Evolutionary conservation across 1,284 basidiomycete genomes (phyloP), one percentile per base, ranked within the genome.

Genomic region (Flammula alnicola): DNA sequence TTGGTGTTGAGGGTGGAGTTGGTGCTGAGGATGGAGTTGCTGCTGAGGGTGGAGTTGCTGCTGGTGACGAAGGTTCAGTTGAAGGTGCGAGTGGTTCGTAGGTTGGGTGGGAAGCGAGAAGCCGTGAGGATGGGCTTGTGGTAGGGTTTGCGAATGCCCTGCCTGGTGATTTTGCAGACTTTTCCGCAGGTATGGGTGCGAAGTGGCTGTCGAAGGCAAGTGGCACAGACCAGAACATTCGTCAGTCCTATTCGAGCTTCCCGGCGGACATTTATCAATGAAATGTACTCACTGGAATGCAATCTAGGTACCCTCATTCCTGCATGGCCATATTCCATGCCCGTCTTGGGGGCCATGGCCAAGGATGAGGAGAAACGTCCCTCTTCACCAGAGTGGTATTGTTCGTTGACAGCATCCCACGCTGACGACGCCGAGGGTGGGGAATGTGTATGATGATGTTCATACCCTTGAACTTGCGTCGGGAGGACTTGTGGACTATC

Each of bases 141-240:
- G 40, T 27, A 42, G 38, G 14, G 30, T 39, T 17, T 53, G 52
- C 25, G 45, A 36, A 46, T 52, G 44, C 3, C 27, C 14, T 30
- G 47, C 19, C 17, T 47, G 55, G 20, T 52, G 44, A 33, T 51
- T 42, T 26, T 52, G 49, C 30, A 47, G 32, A 47, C 50, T 53
- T 49, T 60, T 64, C 29, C 57, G 57, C 17, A 59, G 54, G 49
- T 65, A 65, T 10, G 64, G 58, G 36, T 62, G 61, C 5, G 63
- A 64, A 8, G 55, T 33, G 16, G 59, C 64, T 65, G 38, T 10
- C n/a, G 12, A 36, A 16, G 19, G 32, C 16, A 32, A 41, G 12
- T 1, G 5, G 12, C 14, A 25, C 51, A 27, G 16, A 41, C 11
- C 11, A n/a, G 16, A 38, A 32, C 16, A 11, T 11, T 0, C 17